These are phyloP conservation scores for Talaromyces piceae DNA, from an alignment of 2,329 filamentous ascomycete species.

Conservation along the genomic window DNA sequence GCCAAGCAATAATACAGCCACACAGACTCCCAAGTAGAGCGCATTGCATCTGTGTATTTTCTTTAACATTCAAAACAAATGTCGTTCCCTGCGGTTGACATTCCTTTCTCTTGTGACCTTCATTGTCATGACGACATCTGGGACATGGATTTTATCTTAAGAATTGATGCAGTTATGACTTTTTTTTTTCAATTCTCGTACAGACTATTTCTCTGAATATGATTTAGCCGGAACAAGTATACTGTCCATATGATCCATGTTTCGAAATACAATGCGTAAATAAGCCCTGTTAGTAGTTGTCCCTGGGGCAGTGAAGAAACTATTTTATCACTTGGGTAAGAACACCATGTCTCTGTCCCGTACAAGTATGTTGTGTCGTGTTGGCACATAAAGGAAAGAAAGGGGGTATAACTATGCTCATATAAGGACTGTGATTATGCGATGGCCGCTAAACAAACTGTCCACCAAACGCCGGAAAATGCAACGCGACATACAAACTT, in stretches of 20 bases:
- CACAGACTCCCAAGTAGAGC: slow-evolving; percentile 2
- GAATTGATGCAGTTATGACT: neutral
- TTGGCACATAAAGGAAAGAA: slow-evolving; percentile 5
- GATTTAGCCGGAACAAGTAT: neutral
- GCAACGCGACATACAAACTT: slow-evolving; percentile 4
- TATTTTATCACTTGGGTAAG: too few relatives aligned
- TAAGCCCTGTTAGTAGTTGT: neutral
- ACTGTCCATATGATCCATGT: neutral
- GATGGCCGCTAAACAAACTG: slow-evolving; percentile 8
- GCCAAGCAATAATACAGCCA: slow-evolving; percentile 7
- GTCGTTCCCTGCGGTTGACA: neutral
- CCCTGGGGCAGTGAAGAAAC: neutral
- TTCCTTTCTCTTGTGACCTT: neutral
- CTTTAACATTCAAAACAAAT: too few relatives aligned
- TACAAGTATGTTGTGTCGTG: neutral
- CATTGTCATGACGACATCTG: neutral
- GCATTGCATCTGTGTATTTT: neutral
- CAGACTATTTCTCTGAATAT: too few relatives aligned
- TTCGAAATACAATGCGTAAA: neutral
- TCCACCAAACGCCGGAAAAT: slow-evolving; percentile 5
- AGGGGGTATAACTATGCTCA: slow-evolving; percentile 4
- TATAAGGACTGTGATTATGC: slow-evolving; percentile 12
- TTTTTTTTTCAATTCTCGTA: neutral
- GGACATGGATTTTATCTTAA: neutral
- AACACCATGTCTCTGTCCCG: neutral